A percentile compares a stretch with the other conserved stretches of the same genome.
phyloP scores from a whole-genome alignment of 2,329 filamentous ascomycete genomes.

The Diplodia intermedia region DNA sequence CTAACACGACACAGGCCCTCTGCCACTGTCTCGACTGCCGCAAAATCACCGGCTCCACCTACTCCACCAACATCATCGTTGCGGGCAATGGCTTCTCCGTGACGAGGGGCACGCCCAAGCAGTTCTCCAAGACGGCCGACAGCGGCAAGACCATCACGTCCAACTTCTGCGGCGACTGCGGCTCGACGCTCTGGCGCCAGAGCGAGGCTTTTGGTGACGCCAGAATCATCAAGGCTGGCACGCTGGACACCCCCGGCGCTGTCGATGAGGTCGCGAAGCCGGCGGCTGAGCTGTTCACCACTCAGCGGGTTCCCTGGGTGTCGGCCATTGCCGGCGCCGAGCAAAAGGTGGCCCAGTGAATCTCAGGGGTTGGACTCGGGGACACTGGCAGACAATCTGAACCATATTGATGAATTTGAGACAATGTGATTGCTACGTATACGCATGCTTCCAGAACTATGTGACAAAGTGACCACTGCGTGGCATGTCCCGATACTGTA shows the following conservation, averaged over 20 bases:
- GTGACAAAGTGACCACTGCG: too few species aligned
- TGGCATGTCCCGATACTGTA: too few species aligned
- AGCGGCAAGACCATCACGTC: conserved; percentile 62
- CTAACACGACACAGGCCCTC: conserved; percentile 7
- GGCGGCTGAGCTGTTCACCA: conserved; percentile 50
- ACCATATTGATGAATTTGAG: too few species aligned
- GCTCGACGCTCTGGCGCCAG: conserved; percentile 13
- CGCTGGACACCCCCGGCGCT: background rate
- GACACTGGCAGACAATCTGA: background rate
- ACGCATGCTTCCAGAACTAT: too few species aligned
- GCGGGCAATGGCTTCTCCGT: conserved; percentile 55
- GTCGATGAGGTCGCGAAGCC: conserved; percentile 45
- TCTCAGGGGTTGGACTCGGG: background rate
- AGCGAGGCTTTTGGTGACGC: conserved; percentile 8
- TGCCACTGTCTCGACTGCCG: conserved; percentile 64
- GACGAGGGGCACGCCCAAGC: conserved; percentile 58
- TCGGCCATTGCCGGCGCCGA: conserved; percentile 33
- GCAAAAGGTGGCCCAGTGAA: background rate
- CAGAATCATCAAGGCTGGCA: conserved; percentile 22
- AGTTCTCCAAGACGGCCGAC: conserved; percentile 58
- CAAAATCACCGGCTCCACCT: conserved; percentile 62
- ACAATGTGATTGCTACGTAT: too few species aligned
- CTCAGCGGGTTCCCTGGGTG: conserved; percentile 51
- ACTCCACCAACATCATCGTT: conserved; percentile 59
- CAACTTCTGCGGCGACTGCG: conserved; percentile 55